These are phyloP conservation scores for Aspergillus proliferans DNA, from an alignment of 2,329 filamentous ascomycete species.

Conservation along the genomic window DNA sequence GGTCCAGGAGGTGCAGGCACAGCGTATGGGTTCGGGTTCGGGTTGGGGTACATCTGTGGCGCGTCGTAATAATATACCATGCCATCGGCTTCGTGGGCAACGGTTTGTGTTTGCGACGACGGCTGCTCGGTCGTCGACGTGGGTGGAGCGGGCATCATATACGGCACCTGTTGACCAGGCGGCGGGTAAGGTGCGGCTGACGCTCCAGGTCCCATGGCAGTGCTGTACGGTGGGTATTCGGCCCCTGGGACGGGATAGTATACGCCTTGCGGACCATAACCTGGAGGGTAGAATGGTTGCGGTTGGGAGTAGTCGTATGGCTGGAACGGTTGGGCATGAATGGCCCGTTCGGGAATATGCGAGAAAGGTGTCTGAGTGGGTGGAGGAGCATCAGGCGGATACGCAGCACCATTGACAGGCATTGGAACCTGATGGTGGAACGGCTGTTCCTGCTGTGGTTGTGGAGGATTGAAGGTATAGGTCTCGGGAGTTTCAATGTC, in stretches of 20 bases:
- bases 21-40: conserved; percentile 37
- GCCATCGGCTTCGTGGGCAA: conserved; percentile 85
- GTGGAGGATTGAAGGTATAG: conserved; percentile 53
- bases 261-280: conserved; percentile 55
- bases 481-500: conserved; percentile 80
- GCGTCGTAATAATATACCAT: conserved; percentile 94
- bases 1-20: conserved; percentile 35
- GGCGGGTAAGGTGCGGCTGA: conserved; percentile 53
- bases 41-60: conserved; percentile 54
- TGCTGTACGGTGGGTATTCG: conserved; percentile 39
- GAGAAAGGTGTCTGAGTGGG: conserved; percentile 71
- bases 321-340: conserved; percentile 86
- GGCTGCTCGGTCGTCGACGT: conserved; percentile 26
- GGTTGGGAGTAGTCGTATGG: conserved; percentile 59
- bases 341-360: conserved; percentile 86
- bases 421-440: conserved; percentile 93
- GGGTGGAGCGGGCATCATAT: conserved; percentile 24
- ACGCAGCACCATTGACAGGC: conserved; percentile 52
- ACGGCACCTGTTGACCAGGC: conserved; percentile 41
- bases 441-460: conserved; percentile 68
- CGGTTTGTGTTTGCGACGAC: conserved; percentile 47
- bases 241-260: conserved; percentile 57
- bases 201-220: conserved; percentile 41
- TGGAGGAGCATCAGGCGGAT: conserved; percentile 52
- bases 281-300: conserved; percentile 53